A percentile compares a stretch with the other conserved stretches of the same genome.
Conservation (phyloP, 1,139 yeast genomes). For the Pichia sp. region DNA sequence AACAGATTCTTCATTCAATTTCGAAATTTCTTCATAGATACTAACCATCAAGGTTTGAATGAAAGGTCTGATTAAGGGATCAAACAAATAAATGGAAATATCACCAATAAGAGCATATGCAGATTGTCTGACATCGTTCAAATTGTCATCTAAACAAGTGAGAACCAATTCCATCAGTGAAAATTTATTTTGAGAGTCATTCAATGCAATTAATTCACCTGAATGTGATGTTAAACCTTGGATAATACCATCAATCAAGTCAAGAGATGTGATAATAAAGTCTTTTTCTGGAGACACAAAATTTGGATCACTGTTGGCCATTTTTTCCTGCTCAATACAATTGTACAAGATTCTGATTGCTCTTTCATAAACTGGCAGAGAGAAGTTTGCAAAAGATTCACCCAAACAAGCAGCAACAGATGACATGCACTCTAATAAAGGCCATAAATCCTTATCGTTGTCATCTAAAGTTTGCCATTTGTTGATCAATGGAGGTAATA, state of each 20-base stretch:
- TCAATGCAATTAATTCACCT: slow-evolving; percentile 44
- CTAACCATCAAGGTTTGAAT: slow-evolving; percentile 51
- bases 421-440: slow-evolving; percentile 86
- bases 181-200: slow-evolving; percentile 17
- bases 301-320: slow-evolving; percentile 56
- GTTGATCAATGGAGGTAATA: slow-evolving; percentile 72
- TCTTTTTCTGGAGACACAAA: slow-evolving; percentile 84
- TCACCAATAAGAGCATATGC: slow-evolving; percentile 91
- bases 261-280: slow-evolving; percentile 81
- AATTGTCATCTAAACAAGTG: slow-evolving; percentile 67
- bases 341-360: slow-evolving; percentile 61
- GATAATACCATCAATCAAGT: slow-evolving; percentile 81
- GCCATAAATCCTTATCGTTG: slow-evolving; percentile 82
- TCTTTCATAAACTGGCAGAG: slow-evolving; percentile 79
- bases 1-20: slow-evolving; percentile 38
- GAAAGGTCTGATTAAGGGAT: slow-evolving; percentile 44
- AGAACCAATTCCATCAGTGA: slow-evolving; percentile 58
- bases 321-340: slow-evolving; percentile 60
- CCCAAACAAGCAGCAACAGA: slow-evolving; percentile 85
- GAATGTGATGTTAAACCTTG: slow-evolving; percentile 75
- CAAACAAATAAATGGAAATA: slow-evolving; percentile 58
- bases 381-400: slow-evolving; percentile 80
- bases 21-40: slow-evolving; percentile 60
- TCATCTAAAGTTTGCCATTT: slow-evolving; percentile 75
- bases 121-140: slow-evolving; percentile 84